phyloP scores from a whole-genome alignment of 108 stramenopile species.

The Aurantiochytrium sp. region DNA sequence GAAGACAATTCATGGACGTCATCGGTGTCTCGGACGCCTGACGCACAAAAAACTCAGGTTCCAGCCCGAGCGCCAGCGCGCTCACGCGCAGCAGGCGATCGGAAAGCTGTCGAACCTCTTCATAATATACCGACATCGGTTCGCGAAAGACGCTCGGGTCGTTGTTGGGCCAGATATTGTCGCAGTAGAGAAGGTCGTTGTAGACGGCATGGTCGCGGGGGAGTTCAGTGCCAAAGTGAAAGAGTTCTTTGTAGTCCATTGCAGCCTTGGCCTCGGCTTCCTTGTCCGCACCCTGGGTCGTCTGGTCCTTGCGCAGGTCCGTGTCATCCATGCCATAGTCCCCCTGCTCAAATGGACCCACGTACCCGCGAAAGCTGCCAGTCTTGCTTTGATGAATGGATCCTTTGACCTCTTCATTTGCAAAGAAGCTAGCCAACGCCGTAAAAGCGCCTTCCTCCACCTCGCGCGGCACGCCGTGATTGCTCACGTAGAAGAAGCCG shows the following conservation, averaged over 20 bases:
- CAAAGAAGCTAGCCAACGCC: background rate
- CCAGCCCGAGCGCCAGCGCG: background rate
- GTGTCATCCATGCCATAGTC: background rate
- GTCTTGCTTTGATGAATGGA: background rate
- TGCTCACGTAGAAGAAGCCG: background rate
- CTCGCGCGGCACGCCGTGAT: background rate
- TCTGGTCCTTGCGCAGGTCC: background rate
- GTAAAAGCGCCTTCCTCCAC: background rate
- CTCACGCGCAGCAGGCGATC: background rate
- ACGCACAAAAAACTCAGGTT: background rate
- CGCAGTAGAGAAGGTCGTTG: background rate
- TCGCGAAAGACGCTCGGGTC: background rate
- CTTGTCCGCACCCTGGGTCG: background rate
- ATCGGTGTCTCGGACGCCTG: background rate
- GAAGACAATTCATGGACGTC: constrained; percentile 6
- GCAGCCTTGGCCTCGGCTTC: background rate
- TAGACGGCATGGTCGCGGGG: background rate
- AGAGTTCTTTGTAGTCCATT: background rate
- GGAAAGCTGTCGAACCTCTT: background rate
- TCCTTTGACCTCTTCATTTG: background rate
- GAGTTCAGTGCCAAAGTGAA: background rate
- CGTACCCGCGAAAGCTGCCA: background rate
- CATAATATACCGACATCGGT: background rate
- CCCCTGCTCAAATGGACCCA: background rate
- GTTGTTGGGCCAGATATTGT: background rate